Evolutionary conservation across 257 asterid species (phyloP).

Genomic region (Ajuga chamaepitys): DNA sequence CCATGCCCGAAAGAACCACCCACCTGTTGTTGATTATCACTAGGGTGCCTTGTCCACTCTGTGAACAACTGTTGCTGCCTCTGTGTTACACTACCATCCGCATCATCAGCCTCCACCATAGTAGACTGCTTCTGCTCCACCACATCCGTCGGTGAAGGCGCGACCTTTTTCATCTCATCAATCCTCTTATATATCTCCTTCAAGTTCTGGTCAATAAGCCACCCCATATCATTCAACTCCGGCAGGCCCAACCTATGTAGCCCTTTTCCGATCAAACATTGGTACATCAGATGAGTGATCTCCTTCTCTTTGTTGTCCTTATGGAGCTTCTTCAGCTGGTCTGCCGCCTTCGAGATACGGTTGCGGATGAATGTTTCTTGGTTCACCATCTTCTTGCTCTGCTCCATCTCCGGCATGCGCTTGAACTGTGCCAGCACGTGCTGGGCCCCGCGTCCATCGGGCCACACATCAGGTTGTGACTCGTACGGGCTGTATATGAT

Average conservation of each 20-base stretch:
- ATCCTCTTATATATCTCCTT: slow-evolving; percentile 58
- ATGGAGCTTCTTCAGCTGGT: slow-evolving; percentile 55
- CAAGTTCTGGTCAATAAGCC: slow-evolving; percentile 54
- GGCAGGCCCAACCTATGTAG: slow-evolving; percentile 32
- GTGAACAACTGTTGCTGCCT: slow-evolving; percentile 41
- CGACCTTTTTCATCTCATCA: slow-evolving; percentile 35
- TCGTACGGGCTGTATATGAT: slow-evolving; percentile 70
- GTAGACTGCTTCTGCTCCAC: too few relatives aligned
- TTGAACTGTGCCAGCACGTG: slow-evolving; percentile 60
- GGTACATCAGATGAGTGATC: slow-evolving; percentile 58
- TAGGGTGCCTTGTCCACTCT: slow-evolving; percentile 35
- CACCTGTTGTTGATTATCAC: slow-evolving; percentile 21
- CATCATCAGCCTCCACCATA: slow-evolving; percentile 8
- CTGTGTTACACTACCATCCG: slow-evolving; percentile 6
- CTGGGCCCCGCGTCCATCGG: slow-evolving; percentile 47
- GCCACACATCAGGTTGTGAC: slow-evolving; percentile 62
- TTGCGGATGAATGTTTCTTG: slow-evolving; percentile 64
- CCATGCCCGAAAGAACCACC: slow-evolving; percentile 23
- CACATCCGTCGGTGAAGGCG: background rate
- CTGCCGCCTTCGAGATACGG: slow-evolving; percentile 55
- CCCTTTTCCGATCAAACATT: slow-evolving; percentile 52
- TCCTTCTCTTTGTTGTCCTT: slow-evolving; percentile 74
- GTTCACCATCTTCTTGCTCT: slow-evolving; percentile 81
- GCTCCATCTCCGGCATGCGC: slow-evolving; percentile 91
- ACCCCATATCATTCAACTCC: slow-evolving; percentile 57